A percentile compares a stretch with the other conserved stretches of the same genome.
These are phyloP conservation scores for Phytopythium montanum DNA, from an alignment of 352 stramenopile species.

Conservation along the genomic window DNA sequence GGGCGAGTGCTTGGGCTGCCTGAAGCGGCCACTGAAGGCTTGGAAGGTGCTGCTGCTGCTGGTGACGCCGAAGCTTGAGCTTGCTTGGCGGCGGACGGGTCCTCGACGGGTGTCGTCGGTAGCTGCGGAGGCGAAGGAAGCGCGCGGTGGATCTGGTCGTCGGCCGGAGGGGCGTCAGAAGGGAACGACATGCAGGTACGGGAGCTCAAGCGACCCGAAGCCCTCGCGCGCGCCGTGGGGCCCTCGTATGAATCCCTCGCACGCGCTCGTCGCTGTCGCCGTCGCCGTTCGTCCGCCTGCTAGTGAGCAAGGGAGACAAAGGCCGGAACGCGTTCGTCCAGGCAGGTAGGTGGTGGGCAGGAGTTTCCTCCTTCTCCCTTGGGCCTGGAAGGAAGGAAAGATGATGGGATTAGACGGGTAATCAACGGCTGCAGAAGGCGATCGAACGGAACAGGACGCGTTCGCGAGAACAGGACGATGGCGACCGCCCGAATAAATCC, in stretches of 20 bases:
- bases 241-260: too few relatives aligned
- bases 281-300: background rate
- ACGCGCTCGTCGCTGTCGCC: too few relatives aligned
- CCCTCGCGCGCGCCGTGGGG: background rate
- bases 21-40: background rate
- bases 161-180: constrained; percentile 6
- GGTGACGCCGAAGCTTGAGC: background rate
- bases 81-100: background rate
- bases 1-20: background rate
- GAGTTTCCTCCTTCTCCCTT: background rate
- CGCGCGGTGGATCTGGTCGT: constrained; percentile 2
- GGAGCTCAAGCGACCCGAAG: background rate
- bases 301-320: background rate
- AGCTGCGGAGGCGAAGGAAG: background rate
- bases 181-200: constrained; percentile 6
- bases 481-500: too few relatives aligned
- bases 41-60: background rate
- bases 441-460: constrained; percentile 2
- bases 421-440: background rate
- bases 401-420: background rate
- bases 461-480: background rate
- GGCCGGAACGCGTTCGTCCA: background rate
- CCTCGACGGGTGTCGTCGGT: background rate
- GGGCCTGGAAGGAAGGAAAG: background rate
- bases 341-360: background rate